Conservation (phyloP, 257 asterid genomes). For the Voacanga thouarsii region DNA sequence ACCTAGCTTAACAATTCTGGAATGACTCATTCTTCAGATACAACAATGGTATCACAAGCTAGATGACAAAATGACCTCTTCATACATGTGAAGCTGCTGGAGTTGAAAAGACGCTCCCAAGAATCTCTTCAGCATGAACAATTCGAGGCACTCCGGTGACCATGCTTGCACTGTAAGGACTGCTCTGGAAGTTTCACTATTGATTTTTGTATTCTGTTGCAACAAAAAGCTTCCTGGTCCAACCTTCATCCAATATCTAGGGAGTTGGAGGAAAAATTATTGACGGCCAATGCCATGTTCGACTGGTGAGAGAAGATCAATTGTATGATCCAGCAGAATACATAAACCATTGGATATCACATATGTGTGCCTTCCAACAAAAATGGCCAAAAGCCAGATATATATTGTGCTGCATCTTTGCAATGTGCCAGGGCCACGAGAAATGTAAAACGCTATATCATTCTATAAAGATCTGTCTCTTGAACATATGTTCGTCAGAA, state of each 20-base stretch:
- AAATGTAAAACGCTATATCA: neutral
- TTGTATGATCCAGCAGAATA: neutral
- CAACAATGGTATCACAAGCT: constrained; percentile 34
- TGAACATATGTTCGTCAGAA: neutral
- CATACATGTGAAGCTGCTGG: constrained; percentile 10
- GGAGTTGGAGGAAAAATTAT: neutral
- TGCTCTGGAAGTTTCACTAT: no score
- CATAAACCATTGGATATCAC: constrained; percentile 1
- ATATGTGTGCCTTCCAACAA: constrained; percentile 1
- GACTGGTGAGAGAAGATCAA: constrained; percentile 1
- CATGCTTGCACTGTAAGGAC: constrained; percentile 10
- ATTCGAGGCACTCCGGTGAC: constrained; percentile 18
- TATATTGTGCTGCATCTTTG: neutral
- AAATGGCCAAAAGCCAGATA: neutral
- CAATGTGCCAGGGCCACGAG: neutral
- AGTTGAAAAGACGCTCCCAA: constrained; percentile 10
- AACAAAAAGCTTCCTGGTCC: neutral
- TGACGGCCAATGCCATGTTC: neutral
- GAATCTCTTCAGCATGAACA: constrained; percentile 16
- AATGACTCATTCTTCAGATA: constrained; percentile 42
- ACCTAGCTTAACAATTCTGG: constrained; percentile 41
- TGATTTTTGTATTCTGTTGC: neutral
- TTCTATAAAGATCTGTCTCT: neutral
- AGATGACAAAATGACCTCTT: constrained; percentile 15
- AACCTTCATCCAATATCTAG: neutral